Evolutionary conservation across 2,329 filamentous ascomycete genomes (phyloP).

Genomic region (Ilyonectria sp.): DNA sequence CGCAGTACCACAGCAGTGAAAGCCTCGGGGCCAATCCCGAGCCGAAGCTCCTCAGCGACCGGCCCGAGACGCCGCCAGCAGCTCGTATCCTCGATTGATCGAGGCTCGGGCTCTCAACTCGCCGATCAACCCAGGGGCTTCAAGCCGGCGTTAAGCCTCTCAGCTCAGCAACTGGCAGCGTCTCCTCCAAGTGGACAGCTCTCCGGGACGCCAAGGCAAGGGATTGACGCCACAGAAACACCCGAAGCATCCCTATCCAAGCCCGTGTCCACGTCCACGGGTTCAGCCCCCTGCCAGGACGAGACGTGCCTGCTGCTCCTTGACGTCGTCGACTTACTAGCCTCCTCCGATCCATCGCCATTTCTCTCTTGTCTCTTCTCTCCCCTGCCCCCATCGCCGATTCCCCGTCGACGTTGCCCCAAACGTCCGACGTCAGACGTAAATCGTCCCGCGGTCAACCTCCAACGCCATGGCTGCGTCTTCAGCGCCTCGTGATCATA

Average conservation of each 20-base stretch:
- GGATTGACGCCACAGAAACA: conserved; percentile 1
- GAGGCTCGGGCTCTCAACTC: background rate
- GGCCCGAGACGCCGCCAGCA: background rate
- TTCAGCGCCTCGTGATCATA: conserved; percentile 32
- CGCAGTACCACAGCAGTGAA: background rate
- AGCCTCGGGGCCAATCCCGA: background rate
- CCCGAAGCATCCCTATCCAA: background rate
- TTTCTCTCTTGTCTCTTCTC: conserved; percentile 20
- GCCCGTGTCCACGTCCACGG: background rate
- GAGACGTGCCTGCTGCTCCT: background rate
- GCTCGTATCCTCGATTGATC: background rate
- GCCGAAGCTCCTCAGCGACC: background rate
- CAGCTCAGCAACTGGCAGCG: too few species aligned
- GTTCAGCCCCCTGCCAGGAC: background rate
- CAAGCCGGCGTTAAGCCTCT: background rate
- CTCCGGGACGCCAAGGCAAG: background rate
- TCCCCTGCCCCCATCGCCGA: background rate
- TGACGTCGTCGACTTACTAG: background rate
- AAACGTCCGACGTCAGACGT: background rate
- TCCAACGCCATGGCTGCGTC: conserved; percentile 38
- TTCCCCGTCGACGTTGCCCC: conserved; percentile 11
- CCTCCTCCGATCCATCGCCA: conserved; percentile 1
- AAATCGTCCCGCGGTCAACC: background rate
- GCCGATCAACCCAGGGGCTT: background rate
- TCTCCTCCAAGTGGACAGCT: background rate